Evolutionary conservation across 306 rosid genomes (phyloP), one percentile per base, ranked within the genome.

Genomic region (Hippophae rhamnoides): DNA sequence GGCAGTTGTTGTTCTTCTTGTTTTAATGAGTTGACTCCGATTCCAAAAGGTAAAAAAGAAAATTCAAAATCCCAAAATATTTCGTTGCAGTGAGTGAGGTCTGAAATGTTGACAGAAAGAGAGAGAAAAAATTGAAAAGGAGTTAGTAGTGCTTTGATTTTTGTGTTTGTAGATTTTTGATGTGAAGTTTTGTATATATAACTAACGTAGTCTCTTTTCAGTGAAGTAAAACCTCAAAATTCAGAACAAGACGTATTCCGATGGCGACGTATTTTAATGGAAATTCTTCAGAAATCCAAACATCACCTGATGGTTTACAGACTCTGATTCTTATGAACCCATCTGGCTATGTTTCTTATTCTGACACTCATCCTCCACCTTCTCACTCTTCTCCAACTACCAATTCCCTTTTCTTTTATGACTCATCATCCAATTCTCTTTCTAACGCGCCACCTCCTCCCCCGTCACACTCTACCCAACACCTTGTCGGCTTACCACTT

Each of bases 221-320:
- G 66, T 50, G 57, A 50, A 62, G 66, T 62, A 41, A 61, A 13
- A 12, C 7, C 56, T 49, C 47, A 49, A 26, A 41, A 46, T 25
- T 7, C 47, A 3, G 53, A 45, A 46, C 51, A 31, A 47, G n/a
- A 27, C 14, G 40, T 31, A 61, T 26, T n/a, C 9, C 77, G 68
- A 90, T 92, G 99, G 95, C 97, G 68, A 88, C 97, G 57, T 88
- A 92, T 67, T 89, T 80, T 74, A 96, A 88, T 63, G 81, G 79
- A 7, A 88, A 82, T 74, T 64, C 38, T 31, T 31, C 99, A 10
- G 96, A 86, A 59, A 88, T 88, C 69, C 96, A 82, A 80, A 77
- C 81, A 2, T 31, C 38, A 31, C 52, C 73, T 3, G 73, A 65
- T 13, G 96, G 89, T 41, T 81, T 92, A 52, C 99, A 92, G 55